Evolutionary conservation across 2,329 filamentous ascomycete species (phyloP).

Genomic region (Colletotrichum tamarilloi): DNA sequence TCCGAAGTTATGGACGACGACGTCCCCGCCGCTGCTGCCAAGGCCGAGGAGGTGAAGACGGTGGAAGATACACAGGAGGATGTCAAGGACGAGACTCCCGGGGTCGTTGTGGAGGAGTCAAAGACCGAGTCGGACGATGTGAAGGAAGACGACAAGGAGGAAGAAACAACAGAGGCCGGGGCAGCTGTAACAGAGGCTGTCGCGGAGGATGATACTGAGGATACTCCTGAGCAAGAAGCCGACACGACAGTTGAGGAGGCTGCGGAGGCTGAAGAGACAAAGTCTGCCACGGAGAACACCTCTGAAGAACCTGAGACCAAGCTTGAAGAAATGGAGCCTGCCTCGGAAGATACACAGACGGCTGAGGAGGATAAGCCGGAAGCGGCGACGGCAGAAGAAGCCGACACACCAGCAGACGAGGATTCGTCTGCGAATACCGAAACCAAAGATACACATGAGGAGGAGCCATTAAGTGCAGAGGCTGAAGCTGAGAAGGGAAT

Average conservation of each 20-base stretch:
- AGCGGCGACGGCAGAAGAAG: background rate
- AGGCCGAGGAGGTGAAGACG: slow-evolving; percentile 35
- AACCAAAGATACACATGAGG: background rate
- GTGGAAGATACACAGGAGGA: slow-evolving; percentile 9
- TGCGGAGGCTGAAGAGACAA: background rate
- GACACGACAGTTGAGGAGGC: background rate
- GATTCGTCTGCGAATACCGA: background rate
- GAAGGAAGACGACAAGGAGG: background rate
- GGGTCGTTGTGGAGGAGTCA: background rate
- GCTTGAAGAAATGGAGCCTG: background rate
- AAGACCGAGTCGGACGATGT: background rate
- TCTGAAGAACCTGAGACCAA: background rate
- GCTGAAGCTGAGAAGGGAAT: background rate
- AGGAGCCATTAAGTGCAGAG: background rate
- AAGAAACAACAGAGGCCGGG: background rate
- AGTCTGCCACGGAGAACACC: background rate
- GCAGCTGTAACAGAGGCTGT: background rate
- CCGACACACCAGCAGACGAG: background rate
- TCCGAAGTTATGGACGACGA: slow-evolving; percentile 35
- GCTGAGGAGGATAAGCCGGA: background rate
- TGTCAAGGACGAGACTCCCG: background rate
- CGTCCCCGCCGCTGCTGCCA: slow-evolving; percentile 24
- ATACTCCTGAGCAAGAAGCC: background rate
- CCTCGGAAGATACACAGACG: background rate
- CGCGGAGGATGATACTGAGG: background rate